Evolutionary conservation across 108 stramenopile species (phyloP), one percentile per base, ranked within the genome.

Genomic region (Ochromonas danica): DNA sequence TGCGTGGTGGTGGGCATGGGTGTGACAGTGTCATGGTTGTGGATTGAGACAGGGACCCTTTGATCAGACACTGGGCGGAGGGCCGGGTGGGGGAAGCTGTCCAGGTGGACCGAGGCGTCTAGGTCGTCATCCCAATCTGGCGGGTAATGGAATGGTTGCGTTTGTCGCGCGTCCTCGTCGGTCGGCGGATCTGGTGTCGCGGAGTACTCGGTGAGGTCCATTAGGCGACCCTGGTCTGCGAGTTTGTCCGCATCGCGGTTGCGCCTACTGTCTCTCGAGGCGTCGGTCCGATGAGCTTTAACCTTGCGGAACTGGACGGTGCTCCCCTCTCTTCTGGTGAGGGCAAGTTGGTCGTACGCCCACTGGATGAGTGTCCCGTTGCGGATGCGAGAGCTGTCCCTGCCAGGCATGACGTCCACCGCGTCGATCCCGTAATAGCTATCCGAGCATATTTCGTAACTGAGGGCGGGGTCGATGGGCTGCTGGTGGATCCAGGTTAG

Each of bases 391-490:
- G 51, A 57, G 51, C 51, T 57, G 51, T 57, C 51, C 51, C 51
- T 57, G 51, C 51, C 51, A 57, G 51, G 51, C 51, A 57, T 57
- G 51, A 57, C 51, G 51, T 57, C 51, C 51, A 57, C 51, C 51
- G 51, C 51, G 51, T 57, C 51, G 51, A 57, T 57, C 51, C 51
- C 51, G 51, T 57, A 57, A 57, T 57, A 57, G 51, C 51, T 57
- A 57, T 57, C 51, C 51, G 51, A 57, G 51, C 51, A 57, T 57
- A 57, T 57, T 57, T 57, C 51, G 51, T 57, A 57, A 57, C 51
- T 57, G 51, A 57, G 51, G 51, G 51, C 51, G 51, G 51, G 51
- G 51, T 57, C 51, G 51, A 57, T 57, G 51, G 51, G 51, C 51
- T 57, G 51, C 51, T 57, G 51, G 51, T 57, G 51, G 51, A 57